Base-by-base conservation (phyloP, 768 basidiomycete species). In the Mycena amicta region DNA sequence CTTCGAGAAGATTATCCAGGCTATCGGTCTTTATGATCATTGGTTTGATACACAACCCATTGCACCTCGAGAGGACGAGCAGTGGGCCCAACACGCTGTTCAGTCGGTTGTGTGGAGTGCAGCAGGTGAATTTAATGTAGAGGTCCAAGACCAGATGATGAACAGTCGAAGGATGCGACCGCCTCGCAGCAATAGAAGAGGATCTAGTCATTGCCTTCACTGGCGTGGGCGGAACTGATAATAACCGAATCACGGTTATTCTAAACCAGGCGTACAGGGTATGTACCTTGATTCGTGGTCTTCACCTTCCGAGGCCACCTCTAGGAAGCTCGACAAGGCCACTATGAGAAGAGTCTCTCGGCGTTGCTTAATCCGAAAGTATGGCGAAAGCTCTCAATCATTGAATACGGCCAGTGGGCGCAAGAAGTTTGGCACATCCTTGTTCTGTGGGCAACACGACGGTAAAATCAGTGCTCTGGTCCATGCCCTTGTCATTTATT, bases 361-460 rank as follows among this genome's bases (percentile, higher is more conserved):
- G 74, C 82, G 39, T 78, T 94, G 13, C 74, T 93, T 12, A 84
- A 89, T 56, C 86, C 89, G 1, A 74, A 80, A 28, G 82, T 87
- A 16, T 94, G 92, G 92, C 74, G 78, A 2, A 84, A 87, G 5
- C 72, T 94, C 47, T 79, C 79, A 13, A 69, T 90, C 20, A 74
- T 80, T 33, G 87, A 89, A 68, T 90, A 90, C 69, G 73, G 75
- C n/a, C 72, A 78, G 30, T 94, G 93, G 92, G 85, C 88, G 20
- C 76, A 79, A 49, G 83, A 88, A 67, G 80, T 93, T 45, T 94
- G 92, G 93, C 84, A 90, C 67, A 81, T 90, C 53, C 75, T 94
- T 26, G 80, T 79, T 13, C 70, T 92, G 58, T 82, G 88, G 23
- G 82, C 87, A 13, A 84, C 83, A 57, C 84, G 92, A 53, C 81